Percentiles rank a stretch among this genome's conserved stretches.
These are phyloP conservation scores for Cytospora paraplurivora DNA, from an alignment of 2,329 filamentous ascomycete species.

Conservation along the genomic window DNA sequence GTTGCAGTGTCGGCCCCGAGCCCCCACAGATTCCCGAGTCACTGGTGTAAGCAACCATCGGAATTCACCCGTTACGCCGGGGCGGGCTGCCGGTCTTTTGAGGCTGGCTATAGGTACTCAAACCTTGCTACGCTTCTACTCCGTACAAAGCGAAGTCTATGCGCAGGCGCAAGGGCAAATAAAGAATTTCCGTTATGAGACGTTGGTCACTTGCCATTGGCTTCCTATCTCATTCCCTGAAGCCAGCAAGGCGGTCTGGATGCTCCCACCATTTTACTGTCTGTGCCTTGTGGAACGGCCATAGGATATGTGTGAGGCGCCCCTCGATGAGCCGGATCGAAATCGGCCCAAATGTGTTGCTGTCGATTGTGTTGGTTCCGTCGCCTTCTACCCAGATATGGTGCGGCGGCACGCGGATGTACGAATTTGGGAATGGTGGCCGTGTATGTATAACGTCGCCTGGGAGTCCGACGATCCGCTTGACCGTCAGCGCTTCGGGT, in stretches of 20 bases:
- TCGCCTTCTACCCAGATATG: conserved; percentile 98
- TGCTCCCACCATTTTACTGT: conserved; percentile 61
- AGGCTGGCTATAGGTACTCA: background rate
- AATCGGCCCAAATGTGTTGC: conserved; percentile 87
- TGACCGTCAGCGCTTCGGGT: conserved; percentile 72
- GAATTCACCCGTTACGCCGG: conserved; percentile 1
- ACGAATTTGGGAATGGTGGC: conserved; percentile 57
- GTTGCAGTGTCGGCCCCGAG: background rate
- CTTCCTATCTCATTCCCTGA: conserved; percentile 9
- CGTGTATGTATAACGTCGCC: conserved; percentile 75
- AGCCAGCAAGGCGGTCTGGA: conserved; percentile 28
- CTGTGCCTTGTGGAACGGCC: conserved; percentile 64
- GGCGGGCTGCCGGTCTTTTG: background rate
- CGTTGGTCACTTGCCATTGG: background rate
- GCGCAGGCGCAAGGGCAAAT: background rate
- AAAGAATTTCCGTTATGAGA: background rate
- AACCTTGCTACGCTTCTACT: background rate
- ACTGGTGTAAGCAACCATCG: background rate
- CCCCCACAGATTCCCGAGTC: background rate
- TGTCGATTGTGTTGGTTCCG: conserved; percentile 72
- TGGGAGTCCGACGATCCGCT: conserved; percentile 78
- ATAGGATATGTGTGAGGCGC: conserved; percentile 70
- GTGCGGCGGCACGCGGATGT: conserved; percentile 71
- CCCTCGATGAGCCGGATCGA: conserved; percentile 75
- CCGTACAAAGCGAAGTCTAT: background rate